These are phyloP conservation scores for Fusarium avenaceum DNA, from an alignment of 2,329 filamentous ascomycete genomes.

Conservation along the genomic window DNA sequence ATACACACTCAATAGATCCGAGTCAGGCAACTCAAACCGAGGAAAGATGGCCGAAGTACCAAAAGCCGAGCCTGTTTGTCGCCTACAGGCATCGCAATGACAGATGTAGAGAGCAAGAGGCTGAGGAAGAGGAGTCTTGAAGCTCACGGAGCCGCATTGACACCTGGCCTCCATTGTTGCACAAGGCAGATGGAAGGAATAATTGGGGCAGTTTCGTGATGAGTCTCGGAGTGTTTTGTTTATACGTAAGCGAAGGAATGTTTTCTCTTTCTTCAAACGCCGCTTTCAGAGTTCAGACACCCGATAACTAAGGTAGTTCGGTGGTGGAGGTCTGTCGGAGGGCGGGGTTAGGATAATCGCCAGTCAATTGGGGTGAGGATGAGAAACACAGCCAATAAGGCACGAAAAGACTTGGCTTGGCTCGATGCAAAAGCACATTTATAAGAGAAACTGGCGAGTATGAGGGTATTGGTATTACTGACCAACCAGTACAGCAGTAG, in stretches of 20 bases:
- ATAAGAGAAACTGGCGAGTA: conserved; percentile 4
- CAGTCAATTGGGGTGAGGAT: conserved; percentile 23
- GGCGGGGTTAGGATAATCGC: conserved; percentile 26
- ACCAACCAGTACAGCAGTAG: background rate
- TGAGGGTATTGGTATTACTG: background rate
- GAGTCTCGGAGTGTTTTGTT: background rate
- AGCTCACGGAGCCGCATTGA: conserved; percentile 74
- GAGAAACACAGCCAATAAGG: conserved; percentile 4
- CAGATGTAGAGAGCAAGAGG: conserved; percentile 78
- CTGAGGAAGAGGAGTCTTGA: conserved; percentile 70
- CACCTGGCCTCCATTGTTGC: conserved; percentile 69
- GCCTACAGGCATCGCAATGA: conserved; percentile 76
- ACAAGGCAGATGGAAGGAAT: background rate
- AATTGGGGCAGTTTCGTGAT: background rate
- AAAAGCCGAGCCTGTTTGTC: conserved; percentile 75
- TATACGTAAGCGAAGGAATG: conserved; percentile 2
- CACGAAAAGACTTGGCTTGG: background rate
- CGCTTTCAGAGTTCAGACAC: background rate
- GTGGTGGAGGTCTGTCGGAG: conserved; percentile 23
- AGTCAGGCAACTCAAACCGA: conserved; percentile 68
- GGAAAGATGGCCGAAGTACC: conserved; percentile 79
- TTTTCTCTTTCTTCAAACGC: background rate
- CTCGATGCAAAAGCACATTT: conserved; percentile 8
- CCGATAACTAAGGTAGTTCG: conserved; percentile 2
- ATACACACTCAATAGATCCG: conserved; percentile 66